Conservation (phyloP, 805 yeast species). For the Schizosaccharomyces cryophilus region DNA sequence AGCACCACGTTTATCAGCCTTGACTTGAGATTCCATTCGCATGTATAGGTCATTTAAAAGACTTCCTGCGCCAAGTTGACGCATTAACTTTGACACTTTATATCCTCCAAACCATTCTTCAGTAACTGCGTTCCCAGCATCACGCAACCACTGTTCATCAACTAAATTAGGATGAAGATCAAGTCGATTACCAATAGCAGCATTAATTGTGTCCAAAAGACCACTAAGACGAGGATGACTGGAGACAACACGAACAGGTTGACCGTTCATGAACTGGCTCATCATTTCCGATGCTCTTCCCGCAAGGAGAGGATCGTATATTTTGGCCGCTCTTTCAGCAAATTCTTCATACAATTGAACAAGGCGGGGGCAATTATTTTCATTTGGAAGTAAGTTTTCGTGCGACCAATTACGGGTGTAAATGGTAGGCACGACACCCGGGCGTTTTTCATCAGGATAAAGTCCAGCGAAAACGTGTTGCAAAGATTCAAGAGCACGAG, state of each 20-base stretch:
- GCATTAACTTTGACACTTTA: constrained; percentile 4
- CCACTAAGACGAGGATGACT: constrained; percentile 10
- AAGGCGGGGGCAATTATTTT: constrained; percentile 6
- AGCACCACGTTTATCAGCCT: constrained; percentile 1
- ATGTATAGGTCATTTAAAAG: constrained; percentile 6
- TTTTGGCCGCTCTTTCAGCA: constrained; percentile 5
- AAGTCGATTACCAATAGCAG: neutral
- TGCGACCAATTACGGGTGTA: constrained; percentile 8
- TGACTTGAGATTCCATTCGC: constrained; percentile 6
- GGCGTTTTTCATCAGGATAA: constrained; percentile 6
- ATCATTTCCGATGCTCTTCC: constrained; percentile 6
- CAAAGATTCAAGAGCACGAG: constrained; percentile 8
- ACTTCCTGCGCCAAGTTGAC: constrained; percentile 8
- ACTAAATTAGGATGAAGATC: neutral
- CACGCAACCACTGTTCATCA: neutral
- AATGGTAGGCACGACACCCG: constrained; percentile 5
- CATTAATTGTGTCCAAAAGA: constrained; percentile 7
- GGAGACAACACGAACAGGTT: constrained; percentile 8
- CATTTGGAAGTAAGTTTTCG: constrained; percentile 8
- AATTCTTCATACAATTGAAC: constrained; percentile 6
- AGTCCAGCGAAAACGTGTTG: constrained; percentile 8
- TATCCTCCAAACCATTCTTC: constrained; percentile 4
- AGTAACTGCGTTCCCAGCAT: neutral
- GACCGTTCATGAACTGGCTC: constrained; percentile 5
- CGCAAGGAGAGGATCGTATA: constrained; percentile 8